These are phyloP conservation scores for Pseudonitzschia multistriata DNA, from an alignment of 108 stramenopile genomes.

Conservation along the genomic window DNA sequence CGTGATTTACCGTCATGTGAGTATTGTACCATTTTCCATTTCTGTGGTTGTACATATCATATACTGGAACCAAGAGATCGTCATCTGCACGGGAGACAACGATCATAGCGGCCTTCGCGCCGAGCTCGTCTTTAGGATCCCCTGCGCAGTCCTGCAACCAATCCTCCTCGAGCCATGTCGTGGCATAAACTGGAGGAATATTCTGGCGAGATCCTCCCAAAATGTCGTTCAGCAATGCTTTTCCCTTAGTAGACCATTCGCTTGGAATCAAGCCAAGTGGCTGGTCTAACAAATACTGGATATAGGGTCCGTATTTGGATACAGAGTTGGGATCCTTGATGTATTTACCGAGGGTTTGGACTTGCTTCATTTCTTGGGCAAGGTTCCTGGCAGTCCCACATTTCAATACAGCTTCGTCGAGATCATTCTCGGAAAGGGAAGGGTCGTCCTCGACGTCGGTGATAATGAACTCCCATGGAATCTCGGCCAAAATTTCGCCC, in stretches of 20 bases:
- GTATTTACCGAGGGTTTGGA: slow-evolving; percentile 38
- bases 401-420: not conserved
- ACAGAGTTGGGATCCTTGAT: slow-evolving; percentile 6
- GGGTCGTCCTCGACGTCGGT: slow-evolving; percentile 4
- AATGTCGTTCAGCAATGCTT: slow-evolving; percentile 28
- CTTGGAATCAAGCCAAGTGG: slow-evolving; percentile 24
- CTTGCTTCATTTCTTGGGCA: slow-evolving; percentile 32
- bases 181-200: slow-evolving; percentile 7
- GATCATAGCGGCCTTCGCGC: slow-evolving; percentile 24
- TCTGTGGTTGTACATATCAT: slow-evolving; percentile 42
- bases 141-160: slow-evolving; percentile 22
- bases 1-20: slow-evolving; percentile 10
- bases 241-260: slow-evolving; percentile 45
- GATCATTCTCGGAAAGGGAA: slow-evolving; percentile 8
- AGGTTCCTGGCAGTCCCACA: slow-evolving; percentile 31
- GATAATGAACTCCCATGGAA: slow-evolving; percentile 38
- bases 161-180: slow-evolving; percentile 15
- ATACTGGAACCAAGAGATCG: slow-evolving; percentile 50
- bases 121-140: slow-evolving; percentile 16
- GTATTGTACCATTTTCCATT: slow-evolving; percentile 45
- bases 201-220: slow-evolving; percentile 18
- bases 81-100: slow-evolving; percentile 63
- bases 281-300: slow-evolving; percentile 49
- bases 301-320: slow-evolving; percentile 61
- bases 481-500: slow-evolving; percentile 25